Conservation (phyloP, 2,329 filamentous ascomycete species). For the Allantophomopsis lycopodina region DNA sequence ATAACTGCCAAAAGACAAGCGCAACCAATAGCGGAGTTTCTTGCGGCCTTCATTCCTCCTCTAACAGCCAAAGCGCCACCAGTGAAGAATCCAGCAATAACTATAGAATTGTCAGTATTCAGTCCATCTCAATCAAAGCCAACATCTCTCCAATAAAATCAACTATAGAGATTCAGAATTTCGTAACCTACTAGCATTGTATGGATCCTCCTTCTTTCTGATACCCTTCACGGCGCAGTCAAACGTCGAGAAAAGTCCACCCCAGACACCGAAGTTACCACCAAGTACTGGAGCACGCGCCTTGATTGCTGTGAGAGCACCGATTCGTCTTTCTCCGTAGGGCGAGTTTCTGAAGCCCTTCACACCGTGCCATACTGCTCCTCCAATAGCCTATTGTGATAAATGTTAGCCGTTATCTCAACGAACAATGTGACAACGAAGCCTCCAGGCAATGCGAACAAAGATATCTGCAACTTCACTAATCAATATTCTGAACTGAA, state of each 20-base stretch:
- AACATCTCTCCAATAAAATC: neutral
- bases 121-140: neutral
- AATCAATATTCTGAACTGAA: constrained; percentile 2
- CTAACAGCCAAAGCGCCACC: constrained; percentile 83
- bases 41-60: constrained; percentile 80
- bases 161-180: neutral
- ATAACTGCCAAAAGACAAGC: constrained; percentile 90
- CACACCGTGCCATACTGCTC: constrained; percentile 89
- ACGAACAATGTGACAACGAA: neutral
- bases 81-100: constrained; percentile 94
- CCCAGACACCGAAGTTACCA: constrained; percentile 97
- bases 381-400: constrained; percentile 48
- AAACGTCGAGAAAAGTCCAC: constrained; percentile 87
- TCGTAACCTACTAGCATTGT: constrained; percentile 61
- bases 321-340: constrained; percentile 89
- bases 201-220: constrained; percentile 93
- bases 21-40: constrained; percentile 94
- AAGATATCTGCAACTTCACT: neutral
- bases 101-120: constrained; percentile 16
- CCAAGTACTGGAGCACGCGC: constrained; percentile 90
- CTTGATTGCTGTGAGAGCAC: constrained; percentile 94
- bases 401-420: neutral
- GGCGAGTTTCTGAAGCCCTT: constrained; percentile 87
- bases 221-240: constrained; percentile 95
- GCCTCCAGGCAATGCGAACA: neutral